Evolutionary conservation across 2,329 filamentous ascomycete species (phyloP).

Genomic region (Hansfordia pulvinata): DNA sequence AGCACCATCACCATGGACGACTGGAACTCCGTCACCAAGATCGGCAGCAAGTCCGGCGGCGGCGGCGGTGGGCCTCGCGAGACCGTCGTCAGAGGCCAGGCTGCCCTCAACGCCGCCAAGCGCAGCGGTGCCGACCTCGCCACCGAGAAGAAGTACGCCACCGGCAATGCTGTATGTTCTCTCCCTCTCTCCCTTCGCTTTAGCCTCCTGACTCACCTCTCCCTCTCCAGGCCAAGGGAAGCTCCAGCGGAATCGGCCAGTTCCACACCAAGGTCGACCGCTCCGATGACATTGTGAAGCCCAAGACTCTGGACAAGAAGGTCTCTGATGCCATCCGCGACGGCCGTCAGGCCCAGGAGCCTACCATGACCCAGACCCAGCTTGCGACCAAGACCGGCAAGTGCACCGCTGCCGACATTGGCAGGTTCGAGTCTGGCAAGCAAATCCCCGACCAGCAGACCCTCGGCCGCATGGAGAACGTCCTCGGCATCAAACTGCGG

Average conservation of each 20-base stretch:
- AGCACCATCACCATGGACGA: conserved; percentile 43
- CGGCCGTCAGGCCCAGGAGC: conserved; percentile 67
- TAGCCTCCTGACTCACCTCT: conserved; percentile 5
- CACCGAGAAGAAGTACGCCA: conserved; percentile 83
- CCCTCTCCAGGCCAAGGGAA: conserved; percentile 24
- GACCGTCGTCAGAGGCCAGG: conserved; percentile 77
- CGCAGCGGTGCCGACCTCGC: conserved; percentile 61
- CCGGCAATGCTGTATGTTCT: conserved; percentile 62
- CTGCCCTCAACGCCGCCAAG: conserved; percentile 77
- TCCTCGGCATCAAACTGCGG: conserved; percentile 82
- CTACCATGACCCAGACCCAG: conserved; percentile 92
- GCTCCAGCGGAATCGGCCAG: no score
- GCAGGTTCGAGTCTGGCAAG: conserved; percentile 72
- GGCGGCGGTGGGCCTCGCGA: conserved; percentile 57
- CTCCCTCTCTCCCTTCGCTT: neutral
- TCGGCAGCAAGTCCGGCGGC: conserved; percentile 71
- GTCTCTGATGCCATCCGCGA: conserved; percentile 76
- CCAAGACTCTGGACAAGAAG: conserved; percentile 71
- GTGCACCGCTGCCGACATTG: conserved; percentile 63
- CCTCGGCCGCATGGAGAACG: conserved; percentile 62
- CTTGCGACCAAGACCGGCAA: conserved; percentile 82
- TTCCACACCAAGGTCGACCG: conserved; percentile 97
- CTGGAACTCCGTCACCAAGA: conserved; percentile 85
- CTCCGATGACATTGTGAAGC: conserved; percentile 93
- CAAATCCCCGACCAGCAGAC: conserved; percentile 70